A percentile compares a stretch with the other conserved stretches of the same genome.
Conservation (phyloP, 2,329 filamentous ascomycete genomes). For the Monilinia fructicola region DNA sequence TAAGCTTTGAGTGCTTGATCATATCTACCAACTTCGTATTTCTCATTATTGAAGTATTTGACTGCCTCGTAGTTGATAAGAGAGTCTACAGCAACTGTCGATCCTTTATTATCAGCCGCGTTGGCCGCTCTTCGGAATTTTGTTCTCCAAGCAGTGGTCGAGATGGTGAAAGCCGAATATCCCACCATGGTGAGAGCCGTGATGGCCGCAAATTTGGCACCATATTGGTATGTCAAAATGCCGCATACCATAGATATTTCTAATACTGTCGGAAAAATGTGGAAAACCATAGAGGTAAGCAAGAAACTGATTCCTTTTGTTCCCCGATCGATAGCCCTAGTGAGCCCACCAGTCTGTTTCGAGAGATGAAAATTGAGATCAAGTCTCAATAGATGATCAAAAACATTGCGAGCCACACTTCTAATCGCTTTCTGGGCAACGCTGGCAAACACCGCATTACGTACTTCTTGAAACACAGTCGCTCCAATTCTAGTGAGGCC, state of each 20-base stretch:
- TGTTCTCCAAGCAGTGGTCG: conserved; percentile 94
- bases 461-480: conserved; percentile 85
- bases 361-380: conserved; percentile 93
- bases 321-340: conserved; percentile 89
- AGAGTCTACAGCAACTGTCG: conserved; percentile 92
- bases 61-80: conserved; percentile 99
- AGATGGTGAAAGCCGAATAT: conserved; percentile 96
- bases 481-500: conserved; percentile 85
- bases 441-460: conserved; percentile 94
- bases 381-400: conserved; percentile 81
- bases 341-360: conserved; percentile 92
- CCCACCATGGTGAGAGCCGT: conserved; percentile 88
- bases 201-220: conserved; percentile 85
- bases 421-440: conserved; percentile 97
- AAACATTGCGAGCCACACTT: conserved; percentile 86
- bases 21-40: conserved; percentile 87
- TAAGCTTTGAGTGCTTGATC: conserved; percentile 83
- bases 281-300: conserved; percentile 97
- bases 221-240: conserved; percentile 95
- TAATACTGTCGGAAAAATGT: conserved; percentile 87
- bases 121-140: conserved; percentile 95
- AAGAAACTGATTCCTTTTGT: conserved; percentile 98
- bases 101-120: conserved; percentile 91
- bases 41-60: conserved; percentile 99
- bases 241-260: conserved; percentile 96